Evolutionary conservation across 345 rosid genomes (phyloP).

Genomic region (Excoecaria agallocha): DNA sequence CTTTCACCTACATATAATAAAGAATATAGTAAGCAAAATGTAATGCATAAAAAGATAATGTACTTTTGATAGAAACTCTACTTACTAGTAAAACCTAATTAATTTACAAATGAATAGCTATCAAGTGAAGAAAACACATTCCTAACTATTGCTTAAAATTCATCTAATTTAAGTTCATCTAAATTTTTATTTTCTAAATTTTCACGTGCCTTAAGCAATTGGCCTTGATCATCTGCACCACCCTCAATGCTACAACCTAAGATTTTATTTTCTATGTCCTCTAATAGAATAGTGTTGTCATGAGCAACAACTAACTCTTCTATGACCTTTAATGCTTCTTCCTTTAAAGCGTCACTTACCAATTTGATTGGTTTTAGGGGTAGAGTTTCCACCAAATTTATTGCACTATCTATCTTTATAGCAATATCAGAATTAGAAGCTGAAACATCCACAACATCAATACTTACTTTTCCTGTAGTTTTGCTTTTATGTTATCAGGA

Average conservation of each 20-base stretch:
- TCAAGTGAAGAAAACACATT: slow-evolving; percentile 1
- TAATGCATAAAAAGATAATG: neutral
- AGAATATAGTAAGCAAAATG: neutral
- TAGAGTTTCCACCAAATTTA: slow-evolving; percentile 15
- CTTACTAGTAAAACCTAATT: slow-evolving; percentile 18
- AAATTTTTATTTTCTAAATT: slow-evolving; percentile 8
- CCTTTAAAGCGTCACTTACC: neutral
- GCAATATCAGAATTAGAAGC: slow-evolving; percentile 5
- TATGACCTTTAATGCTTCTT: slow-evolving; percentile 2
- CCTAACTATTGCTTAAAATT: slow-evolving; percentile 1
- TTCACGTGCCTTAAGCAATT: neutral
- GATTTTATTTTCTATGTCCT: neutral
- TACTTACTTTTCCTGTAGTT: neutral
- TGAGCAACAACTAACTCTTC: neutral
- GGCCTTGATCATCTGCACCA: slow-evolving; percentile 1
- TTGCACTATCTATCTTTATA: neutral
- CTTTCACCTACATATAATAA: slow-evolving; percentile 15
- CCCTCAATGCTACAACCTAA: neutral
- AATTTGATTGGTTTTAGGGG: too few species aligned
- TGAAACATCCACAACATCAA: slow-evolving; percentile 12
- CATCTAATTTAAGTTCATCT: neutral
- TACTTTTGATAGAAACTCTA: neutral
- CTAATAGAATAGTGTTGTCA: neutral
- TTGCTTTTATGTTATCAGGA: too few species aligned
- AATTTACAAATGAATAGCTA: slow-evolving; percentile 9